Evolutionary conservation across 805 yeast genomes (phyloP).

Genomic region (Pichia manshurica): DNA sequence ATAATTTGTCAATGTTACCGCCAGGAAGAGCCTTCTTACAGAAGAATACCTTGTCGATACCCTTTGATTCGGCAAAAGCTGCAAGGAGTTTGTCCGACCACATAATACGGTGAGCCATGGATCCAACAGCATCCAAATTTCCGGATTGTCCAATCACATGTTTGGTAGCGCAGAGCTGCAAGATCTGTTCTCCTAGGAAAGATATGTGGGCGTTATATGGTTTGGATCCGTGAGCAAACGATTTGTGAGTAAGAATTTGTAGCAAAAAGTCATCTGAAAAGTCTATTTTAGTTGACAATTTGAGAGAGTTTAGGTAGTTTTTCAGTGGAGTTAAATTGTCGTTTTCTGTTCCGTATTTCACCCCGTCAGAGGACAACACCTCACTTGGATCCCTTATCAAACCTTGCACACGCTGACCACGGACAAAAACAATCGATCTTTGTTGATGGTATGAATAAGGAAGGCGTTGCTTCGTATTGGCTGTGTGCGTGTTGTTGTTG

Average conservation of each 20-base stretch:
- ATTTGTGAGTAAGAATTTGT: conserved; percentile 88
- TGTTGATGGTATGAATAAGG: neutral
- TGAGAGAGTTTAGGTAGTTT: conserved; percentile 32
- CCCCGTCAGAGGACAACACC: conserved; percentile 45
- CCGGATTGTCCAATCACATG: conserved; percentile 27
- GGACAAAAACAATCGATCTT: conserved; percentile 36
- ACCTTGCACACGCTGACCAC: conserved; percentile 60
- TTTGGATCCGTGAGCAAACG: conserved; percentile 84
- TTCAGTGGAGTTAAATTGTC: conserved; percentile 46
- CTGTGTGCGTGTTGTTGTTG: neutral
- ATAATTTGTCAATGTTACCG: conserved; percentile 30
- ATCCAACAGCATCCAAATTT: conserved; percentile 42
- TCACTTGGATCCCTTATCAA: conserved; percentile 66
- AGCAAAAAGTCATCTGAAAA: conserved; percentile 60
- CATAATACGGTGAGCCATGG: conserved; percentile 45
- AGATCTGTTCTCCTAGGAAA: conserved; percentile 60
- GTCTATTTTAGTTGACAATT: conserved; percentile 30
- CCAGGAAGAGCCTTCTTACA: conserved; percentile 46
- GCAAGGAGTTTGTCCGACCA: conserved; percentile 47
- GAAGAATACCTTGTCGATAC: conserved; percentile 51
- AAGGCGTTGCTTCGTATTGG: conserved; percentile 6
- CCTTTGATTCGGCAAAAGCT: conserved; percentile 42
- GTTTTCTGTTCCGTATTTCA: conserved; percentile 46
- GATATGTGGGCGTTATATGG: conserved; percentile 87
- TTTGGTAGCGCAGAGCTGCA: conserved; percentile 46